A percentile compares a stretch with the other conserved stretches of the same genome.
Conservation (phyloP, 148 eudicot genomes). For the Rhododendron kiyosumense region DNA sequence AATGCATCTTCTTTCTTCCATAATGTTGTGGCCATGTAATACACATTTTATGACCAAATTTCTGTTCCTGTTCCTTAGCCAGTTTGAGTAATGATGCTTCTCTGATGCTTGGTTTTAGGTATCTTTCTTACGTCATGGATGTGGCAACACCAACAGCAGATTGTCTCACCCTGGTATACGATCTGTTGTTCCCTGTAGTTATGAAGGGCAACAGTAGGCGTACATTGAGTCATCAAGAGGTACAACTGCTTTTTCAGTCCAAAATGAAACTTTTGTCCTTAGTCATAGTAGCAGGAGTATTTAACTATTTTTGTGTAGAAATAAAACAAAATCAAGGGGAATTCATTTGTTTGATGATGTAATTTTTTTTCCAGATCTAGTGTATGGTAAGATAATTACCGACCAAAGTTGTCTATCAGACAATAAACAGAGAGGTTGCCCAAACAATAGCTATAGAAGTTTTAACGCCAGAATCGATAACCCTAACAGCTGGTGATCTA, state of each 20-base stretch:
- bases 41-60: not conserved
- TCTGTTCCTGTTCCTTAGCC: not conserved
- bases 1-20: not conserved
- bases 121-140: conserved; percentile 95
- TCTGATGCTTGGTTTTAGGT: conserved; percentile 38
- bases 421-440: not conserved
- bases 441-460: not conserved
- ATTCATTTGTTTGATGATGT: not conserved
- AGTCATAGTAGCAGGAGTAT: not conserved
- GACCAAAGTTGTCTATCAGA: not conserved
- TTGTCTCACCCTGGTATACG: conserved; percentile 72
- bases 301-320: not conserved
- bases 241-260: conserved; percentile 19
- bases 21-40: not conserved
- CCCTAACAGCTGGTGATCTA: not conserved
- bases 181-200: conserved; percentile 67
- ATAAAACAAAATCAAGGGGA: not conserved
- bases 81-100: not conserved
- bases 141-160: conserved; percentile 99
- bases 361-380: not conserved
- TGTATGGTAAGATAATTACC: not conserved
- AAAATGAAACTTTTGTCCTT: not conserved
- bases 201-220: conserved; percentile 65
- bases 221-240: conserved; percentile 95
- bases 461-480: not conserved